Evolutionary conservation across 805 yeast genomes (phyloP).

Genomic region (Wickerhamiella brachini): DNA sequence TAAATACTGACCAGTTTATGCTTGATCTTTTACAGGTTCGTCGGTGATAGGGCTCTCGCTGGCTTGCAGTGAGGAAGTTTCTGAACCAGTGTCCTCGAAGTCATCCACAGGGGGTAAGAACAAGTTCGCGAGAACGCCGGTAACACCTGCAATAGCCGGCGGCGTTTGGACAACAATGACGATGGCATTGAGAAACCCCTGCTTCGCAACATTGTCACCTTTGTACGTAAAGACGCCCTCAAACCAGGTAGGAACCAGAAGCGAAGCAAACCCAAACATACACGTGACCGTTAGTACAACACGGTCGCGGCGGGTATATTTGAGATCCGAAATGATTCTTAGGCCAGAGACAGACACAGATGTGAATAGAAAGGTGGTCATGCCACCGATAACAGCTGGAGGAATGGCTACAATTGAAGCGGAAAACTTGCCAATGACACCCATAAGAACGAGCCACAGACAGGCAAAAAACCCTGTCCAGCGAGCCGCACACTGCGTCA

Average conservation of each 20-base stretch:
- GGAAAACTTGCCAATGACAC: conserved; percentile 73
- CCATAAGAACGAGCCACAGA: conserved; percentile 72
- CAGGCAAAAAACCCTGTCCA: conserved; percentile 69
- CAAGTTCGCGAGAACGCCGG: conserved; percentile 48
- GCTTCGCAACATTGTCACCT: conserved; percentile 43
- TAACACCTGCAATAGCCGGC: conserved; percentile 54
- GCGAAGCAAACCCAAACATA: conserved; percentile 54
- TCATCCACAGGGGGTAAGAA: conserved; percentile 42
- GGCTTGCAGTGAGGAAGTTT: neutral
- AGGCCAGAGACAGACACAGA: conserved; percentile 67
- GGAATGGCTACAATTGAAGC: conserved; percentile 80
- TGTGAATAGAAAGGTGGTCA: conserved; percentile 65
- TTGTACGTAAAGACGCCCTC: conserved; percentile 46
- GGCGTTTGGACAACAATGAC: conserved; percentile 59
- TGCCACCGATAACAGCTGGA: conserved; percentile 70
- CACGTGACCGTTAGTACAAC: conserved; percentile 54
- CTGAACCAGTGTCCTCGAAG: neutral
- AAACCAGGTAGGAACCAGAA: conserved; percentile 54
- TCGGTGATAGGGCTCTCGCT: neutral
- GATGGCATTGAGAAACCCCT: conserved; percentile 56
- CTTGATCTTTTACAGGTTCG: neutral
- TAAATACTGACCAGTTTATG: neutral
- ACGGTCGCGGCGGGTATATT: conserved; percentile 58
- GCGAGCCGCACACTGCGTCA: conserved; percentile 85
- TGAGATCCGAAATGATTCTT: conserved; percentile 40